These are phyloP conservation scores for Xylariaceae sp. DNA, from an alignment of 2,329 filamentous ascomycete genomes.

Conservation along the genomic window DNA sequence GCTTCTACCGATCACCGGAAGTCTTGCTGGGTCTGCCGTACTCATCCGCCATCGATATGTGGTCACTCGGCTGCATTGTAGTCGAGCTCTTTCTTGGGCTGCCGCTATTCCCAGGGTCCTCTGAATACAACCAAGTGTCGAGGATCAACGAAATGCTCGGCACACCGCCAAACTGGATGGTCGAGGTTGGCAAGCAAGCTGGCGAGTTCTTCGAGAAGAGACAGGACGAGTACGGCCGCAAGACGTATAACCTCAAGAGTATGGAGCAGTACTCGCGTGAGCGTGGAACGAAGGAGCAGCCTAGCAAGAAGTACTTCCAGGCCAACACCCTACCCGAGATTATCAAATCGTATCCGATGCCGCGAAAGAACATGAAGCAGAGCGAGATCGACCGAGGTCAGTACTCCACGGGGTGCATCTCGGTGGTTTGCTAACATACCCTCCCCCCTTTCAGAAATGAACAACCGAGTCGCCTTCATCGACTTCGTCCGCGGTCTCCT, in stretches of 20 bases:
- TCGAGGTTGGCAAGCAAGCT: conserved; percentile 97
- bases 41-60: conserved; percentile 99
- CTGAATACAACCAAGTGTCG: conserved; percentile 97
- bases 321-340: conserved; percentile 92
- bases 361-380: conserved; percentile 98
- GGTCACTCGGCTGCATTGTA: conserved; percentile 96
- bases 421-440: no score
- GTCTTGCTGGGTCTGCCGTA: conserved; percentile 93
- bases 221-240: conserved; percentile 83
- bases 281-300: conserved; percentile 93
- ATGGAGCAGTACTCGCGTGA: conserved; percentile 98
- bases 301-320: conserved; percentile 99
- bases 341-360: conserved; percentile 97
- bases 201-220: conserved; percentile 95
- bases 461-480: conserved; percentile 93
- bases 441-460: conserved; percentile 87
- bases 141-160: conserved; percentile 98
- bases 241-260: conserved; percentile 85
- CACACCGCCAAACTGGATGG: conserved; percentile 95
- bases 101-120: conserved; percentile 91
- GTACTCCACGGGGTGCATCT: no score
- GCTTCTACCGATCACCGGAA: conserved; percentile 95
- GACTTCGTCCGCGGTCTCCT: conserved; percentile 92
- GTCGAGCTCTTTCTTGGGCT: conserved; percentile 94
- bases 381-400: conserved; percentile 91